phyloP scores from a whole-genome alignment of 768 basidiomycete genomes.

The Tulasnella calospora region DNA sequence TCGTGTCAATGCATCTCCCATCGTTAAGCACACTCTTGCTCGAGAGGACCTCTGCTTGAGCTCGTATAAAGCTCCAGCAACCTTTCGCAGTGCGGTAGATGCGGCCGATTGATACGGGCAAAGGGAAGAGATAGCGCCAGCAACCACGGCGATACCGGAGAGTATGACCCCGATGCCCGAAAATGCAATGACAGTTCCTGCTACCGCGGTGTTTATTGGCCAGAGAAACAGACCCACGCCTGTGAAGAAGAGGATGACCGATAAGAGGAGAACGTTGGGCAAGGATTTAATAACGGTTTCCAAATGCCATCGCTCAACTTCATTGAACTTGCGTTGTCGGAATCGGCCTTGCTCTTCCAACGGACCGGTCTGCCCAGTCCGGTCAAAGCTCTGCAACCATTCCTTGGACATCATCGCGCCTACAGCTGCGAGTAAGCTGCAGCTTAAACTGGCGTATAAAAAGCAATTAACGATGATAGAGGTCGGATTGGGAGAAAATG shows the following conservation, averaged over 20 bases:
- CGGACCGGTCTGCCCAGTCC: neutral
- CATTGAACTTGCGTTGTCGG: constrained; percentile 12
- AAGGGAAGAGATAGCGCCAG: neutral
- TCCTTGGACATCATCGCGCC: constrained; percentile 15
- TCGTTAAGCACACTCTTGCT: neutral
- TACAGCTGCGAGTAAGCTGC: constrained; percentile 12
- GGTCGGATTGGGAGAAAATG: neutral
- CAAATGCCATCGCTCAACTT: neutral
- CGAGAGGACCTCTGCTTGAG: neutral
- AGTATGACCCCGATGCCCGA: neutral
- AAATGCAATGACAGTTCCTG: neutral
- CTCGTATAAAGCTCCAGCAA: too few species aligned
- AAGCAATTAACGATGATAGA: neutral
- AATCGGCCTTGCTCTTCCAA: neutral
- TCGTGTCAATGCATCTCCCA: neutral
- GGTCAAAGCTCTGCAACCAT: constrained; percentile 10
- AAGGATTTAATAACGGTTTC: neutral
- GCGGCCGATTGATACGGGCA: constrained; percentile 12
- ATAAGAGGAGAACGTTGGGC: constrained; percentile 1
- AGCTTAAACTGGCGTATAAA: constrained; percentile 13
- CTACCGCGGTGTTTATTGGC: neutral
- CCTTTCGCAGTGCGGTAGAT: neutral
- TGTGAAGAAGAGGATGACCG: constrained; percentile 7
- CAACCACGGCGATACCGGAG: neutral
- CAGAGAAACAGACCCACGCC: neutral